Conservation (phyloP, 208 protist species). For the Trichomonas tenax region DNA sequence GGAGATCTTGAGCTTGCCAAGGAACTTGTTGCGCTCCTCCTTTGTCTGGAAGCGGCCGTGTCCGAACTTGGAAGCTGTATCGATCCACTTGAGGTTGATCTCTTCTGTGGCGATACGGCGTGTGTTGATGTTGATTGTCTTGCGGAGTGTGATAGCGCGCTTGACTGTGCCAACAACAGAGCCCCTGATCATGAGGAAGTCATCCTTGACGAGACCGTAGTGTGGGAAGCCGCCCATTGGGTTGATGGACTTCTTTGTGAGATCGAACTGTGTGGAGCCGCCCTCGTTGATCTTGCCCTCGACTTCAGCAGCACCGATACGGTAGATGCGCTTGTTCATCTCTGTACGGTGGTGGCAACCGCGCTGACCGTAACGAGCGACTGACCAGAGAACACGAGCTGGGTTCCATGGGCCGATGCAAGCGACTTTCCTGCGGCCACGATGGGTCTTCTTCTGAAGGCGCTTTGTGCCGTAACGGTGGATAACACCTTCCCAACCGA, state of each 20-base stretch:
- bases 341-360: conserved; percentile 96
- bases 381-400: conserved; percentile 75
- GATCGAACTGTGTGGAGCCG: conserved; percentile 82
- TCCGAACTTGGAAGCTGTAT: no score
- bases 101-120: neutral
- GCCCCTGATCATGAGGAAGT: conserved; percentile 94
- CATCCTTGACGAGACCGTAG: conserved; percentile 86
- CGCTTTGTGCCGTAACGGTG: conserved; percentile 82
- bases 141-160: neutral
- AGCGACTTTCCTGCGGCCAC: conserved; percentile 94
- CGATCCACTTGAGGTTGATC: no score
- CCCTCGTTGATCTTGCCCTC: conserved; percentile 44
- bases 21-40: no score
- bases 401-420: conserved; percentile 99
- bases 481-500: conserved; percentile 87
- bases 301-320: conserved; percentile 55
- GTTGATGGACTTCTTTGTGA: conserved; percentile 94
- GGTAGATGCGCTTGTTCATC: conserved; percentile 99
- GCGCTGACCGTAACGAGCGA: conserved; percentile 93
- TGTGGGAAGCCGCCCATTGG: conserved; percentile 96
- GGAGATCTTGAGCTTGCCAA: no score
- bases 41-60: no score
- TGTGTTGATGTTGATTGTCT: neutral
- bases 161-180: conserved; percentile 58
- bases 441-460: conserved; percentile 94